A percentile compares a stretch with the other conserved stretches of the same genome.
These are phyloP conservation scores for Didymella lethalis DNA, from an alignment of 2,329 filamentous ascomycete species.

Conservation along the genomic window DNA sequence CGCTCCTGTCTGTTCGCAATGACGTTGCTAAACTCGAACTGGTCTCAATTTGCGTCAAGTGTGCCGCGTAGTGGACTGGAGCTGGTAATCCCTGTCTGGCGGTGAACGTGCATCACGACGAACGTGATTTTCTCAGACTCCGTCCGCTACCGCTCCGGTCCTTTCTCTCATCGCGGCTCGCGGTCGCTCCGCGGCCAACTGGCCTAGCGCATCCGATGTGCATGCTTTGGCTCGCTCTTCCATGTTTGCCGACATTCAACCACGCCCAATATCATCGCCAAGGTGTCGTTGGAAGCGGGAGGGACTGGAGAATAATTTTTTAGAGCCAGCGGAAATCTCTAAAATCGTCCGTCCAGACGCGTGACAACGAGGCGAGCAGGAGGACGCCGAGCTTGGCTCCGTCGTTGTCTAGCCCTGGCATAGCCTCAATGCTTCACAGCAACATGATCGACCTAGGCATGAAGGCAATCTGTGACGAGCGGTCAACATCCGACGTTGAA, in stretches of 20 bases:
- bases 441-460: slow-evolving; percentile 13
- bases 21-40: slow-evolving; percentile 25
- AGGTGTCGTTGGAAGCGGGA: slow-evolving; percentile 26
- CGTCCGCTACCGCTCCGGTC: slow-evolving; percentile 23
- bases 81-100: slow-evolving; percentile 11
- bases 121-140: slow-evolving; percentile 21
- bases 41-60: slow-evolving; percentile 23
- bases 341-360: slow-evolving; percentile 1
- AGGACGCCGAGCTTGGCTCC: slow-evolving; percentile 6
- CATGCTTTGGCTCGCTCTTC: slow-evolving; percentile 22
- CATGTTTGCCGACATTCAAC: slow-evolving; percentile 27
- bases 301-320: slow-evolving; percentile 5
- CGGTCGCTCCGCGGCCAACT: slow-evolving; percentile 31
- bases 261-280: slow-evolving; percentile 35
- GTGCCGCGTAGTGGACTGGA: slow-evolving; percentile 25
- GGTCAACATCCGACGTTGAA: slow-evolving; percentile 7
- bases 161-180: slow-evolving; percentile 30
- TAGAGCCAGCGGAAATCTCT: slow-evolving; percentile 14
- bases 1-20: slow-evolving; percentile 23
- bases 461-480: slow-evolving; percentile 13
- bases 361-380: slow-evolving; percentile 23
- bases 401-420: slow-evolving; percentile 3
- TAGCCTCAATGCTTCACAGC: slow-evolving; percentile 8
- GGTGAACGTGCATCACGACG: slow-evolving; percentile 22
- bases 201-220: slow-evolving; percentile 33